phyloP scores from a whole-genome alignment of 441 rosid genomes.

The Viola pubescens region DNA sequence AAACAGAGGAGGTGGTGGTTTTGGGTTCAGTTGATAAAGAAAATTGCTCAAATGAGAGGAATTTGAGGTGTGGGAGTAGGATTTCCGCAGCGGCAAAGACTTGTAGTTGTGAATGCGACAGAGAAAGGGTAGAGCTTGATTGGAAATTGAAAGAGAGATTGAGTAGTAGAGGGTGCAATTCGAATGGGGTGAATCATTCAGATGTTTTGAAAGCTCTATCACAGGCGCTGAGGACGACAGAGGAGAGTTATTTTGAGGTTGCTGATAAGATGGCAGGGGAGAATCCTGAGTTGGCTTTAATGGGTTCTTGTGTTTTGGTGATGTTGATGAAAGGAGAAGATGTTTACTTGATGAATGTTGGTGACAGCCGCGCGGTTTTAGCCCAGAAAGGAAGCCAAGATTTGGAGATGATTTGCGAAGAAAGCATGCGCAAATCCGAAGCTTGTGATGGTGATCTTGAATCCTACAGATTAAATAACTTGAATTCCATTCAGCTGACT shows the following conservation, averaged over 20 bases:
- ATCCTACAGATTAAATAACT: conserved; percentile 21
- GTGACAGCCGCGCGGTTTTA: conserved; percentile 86
- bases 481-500: conserved; percentile 63
- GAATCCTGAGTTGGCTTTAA: conserved; percentile 81
- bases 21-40: conserved; percentile 14
- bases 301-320: conserved; percentile 92
- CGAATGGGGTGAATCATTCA: conserved; percentile 25
- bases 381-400: conserved; percentile 63
- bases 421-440: conserved; percentile 41
- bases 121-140: conserved; percentile 12
- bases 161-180: conserved; percentile 8
- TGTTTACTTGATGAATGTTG: conserved; percentile 85
- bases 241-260: conserved; percentile 57
- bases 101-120: conserved; percentile 1
- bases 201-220: conserved; percentile 73
- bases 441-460: conserved; percentile 41
- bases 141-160: conserved; percentile 18
- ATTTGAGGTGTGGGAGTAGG: neutral
- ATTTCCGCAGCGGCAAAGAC: conserved; percentile 9
- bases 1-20: conserved; percentile 9
- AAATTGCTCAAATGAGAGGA: neutral
- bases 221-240: conserved; percentile 61
- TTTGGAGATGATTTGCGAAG: conserved; percentile 63
- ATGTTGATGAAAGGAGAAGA: conserved; percentile 93
- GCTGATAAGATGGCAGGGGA: conserved; percentile 72